Conservation (phyloP, 192 early-diverging fungal species). For the Backusella sp. region DNA sequence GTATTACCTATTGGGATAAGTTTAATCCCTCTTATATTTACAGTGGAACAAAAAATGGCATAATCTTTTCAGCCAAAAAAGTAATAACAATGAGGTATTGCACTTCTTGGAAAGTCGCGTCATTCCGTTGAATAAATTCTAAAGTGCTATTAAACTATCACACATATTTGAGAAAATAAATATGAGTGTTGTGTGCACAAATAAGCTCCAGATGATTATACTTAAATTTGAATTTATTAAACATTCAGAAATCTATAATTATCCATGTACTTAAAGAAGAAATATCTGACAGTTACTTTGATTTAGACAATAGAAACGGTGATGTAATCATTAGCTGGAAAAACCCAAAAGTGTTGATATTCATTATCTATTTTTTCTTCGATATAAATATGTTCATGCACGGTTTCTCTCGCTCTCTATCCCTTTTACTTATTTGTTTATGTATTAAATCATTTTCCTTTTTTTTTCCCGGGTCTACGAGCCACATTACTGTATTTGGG, state of each 20-base stretch:
- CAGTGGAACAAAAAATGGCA: not conserved
- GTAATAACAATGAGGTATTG: too few relatives aligned
- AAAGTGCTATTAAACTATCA: too few relatives aligned
- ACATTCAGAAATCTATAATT: not conserved
- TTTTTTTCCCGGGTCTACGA: not conserved
- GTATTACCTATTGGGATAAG: not conserved
- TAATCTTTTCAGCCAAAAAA: too few relatives aligned
- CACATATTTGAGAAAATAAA: not conserved
- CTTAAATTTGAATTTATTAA: not conserved
- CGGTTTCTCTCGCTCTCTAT: not conserved
- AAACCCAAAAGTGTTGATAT: not conserved
- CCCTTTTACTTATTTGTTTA: not conserved
- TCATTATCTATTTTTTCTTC: not conserved
- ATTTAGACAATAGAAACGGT: not conserved
- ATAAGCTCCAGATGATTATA: not conserved
- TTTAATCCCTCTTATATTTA: not conserved
- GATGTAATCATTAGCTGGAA: not conserved
- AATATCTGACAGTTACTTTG: not conserved
- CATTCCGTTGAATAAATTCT: too few relatives aligned
- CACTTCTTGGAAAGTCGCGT: too few relatives aligned
- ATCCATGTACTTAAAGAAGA: not conserved
- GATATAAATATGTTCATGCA: not conserved
- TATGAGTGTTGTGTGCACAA: not conserved
- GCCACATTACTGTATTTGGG: not conserved
- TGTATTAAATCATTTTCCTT: not conserved